These are phyloP conservation scores for Schizophyllum amplum DNA, from an alignment of 1,284 basidiomycete genomes.

Conservation along the genomic window DNA sequence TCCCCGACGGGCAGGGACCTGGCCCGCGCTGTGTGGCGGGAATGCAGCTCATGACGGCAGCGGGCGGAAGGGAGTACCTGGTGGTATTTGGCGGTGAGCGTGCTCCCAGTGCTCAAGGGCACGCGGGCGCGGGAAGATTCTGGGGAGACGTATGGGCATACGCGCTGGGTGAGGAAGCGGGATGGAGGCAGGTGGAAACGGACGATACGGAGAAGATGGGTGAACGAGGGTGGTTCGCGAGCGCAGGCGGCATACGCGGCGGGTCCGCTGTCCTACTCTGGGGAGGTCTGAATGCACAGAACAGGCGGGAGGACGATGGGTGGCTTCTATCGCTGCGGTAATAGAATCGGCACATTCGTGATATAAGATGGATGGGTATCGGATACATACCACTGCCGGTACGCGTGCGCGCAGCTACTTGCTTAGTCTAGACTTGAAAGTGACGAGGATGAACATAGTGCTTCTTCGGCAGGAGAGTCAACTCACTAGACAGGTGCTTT, in stretches of 20 bases:
- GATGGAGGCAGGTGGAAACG: background rate
- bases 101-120: background rate
- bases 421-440: too few relatives aligned
- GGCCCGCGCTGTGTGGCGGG: background rate
- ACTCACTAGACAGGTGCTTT: too few relatives aligned
- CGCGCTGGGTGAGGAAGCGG: background rate
- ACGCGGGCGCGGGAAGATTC: background rate
- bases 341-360: too few relatives aligned
- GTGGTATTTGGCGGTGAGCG: background rate
- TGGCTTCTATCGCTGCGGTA: background rate
- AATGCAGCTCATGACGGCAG: background rate
- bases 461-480: too few relatives aligned
- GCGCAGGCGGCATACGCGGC: background rate
- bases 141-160: background rate
- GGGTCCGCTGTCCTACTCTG: background rate
- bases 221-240: background rate
- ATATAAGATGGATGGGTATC: too few relatives aligned
- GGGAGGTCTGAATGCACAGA: background rate
- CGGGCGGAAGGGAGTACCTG: background rate
- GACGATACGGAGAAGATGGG: background rate
- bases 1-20: background rate
- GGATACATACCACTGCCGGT: too few relatives aligned
- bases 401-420: too few relatives aligned
- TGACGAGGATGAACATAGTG: too few relatives aligned
- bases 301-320: background rate